Evolutionary conservation across 768 basidiomycete species (phyloP).

Genomic region (Russula compacta): DNA sequence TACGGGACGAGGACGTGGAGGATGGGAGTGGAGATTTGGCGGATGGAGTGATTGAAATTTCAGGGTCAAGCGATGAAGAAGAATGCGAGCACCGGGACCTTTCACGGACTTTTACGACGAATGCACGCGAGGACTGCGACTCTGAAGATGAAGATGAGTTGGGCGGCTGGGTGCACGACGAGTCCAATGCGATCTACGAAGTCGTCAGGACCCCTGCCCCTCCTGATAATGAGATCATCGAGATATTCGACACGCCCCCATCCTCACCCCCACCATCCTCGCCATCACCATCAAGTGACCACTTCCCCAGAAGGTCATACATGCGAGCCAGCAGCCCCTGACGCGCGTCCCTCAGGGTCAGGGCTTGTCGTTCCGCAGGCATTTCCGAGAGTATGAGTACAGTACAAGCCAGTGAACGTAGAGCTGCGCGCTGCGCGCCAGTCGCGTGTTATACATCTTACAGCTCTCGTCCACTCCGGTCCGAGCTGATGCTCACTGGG

Average conservation of each 20-base stretch:
- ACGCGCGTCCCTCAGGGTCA: neutral
- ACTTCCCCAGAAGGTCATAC: neutral
- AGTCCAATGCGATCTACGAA: conserved; percentile 33
- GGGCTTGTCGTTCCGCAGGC: neutral
- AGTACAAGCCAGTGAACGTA: too few relatives aligned
- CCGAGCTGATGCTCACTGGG: too few relatives aligned
- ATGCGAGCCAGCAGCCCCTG: neutral
- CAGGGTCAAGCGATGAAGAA: conserved; percentile 17
- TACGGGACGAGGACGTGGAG: conserved; percentile 23
- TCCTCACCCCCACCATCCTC: conserved; percentile 17
- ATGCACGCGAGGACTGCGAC: conserved; percentile 1
- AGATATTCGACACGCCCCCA: conserved; percentile 28
- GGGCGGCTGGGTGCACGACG: conserved; percentile 33
- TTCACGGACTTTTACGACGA: conserved; percentile 1
- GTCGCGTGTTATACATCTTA: too few relatives aligned
- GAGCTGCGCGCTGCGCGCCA: too few relatives aligned
- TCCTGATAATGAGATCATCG: conserved; percentile 21
- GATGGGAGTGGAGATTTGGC: conserved; percentile 21
- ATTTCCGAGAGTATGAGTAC: too few relatives aligned
- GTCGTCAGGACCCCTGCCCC: conserved; percentile 14
- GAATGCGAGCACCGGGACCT: neutral
- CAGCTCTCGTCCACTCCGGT: too few relatives aligned
- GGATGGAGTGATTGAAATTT: conserved; percentile 17
- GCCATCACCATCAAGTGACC: neutral
- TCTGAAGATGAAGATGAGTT: conserved; percentile 38